Conservation (phyloP, 352 stramenopile species). For the Globisporangium carolinianum region DNA sequence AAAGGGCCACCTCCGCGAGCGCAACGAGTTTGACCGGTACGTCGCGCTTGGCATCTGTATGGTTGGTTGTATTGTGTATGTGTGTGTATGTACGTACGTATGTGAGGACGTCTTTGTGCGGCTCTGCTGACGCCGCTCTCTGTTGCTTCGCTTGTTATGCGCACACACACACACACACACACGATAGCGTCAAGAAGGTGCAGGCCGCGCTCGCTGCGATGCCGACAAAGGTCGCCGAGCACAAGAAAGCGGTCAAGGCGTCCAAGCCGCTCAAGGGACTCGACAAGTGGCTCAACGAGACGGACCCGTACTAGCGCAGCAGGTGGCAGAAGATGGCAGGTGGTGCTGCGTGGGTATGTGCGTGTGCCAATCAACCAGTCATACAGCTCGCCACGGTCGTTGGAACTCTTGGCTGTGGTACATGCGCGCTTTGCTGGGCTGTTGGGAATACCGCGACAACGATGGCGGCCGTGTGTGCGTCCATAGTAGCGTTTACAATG, state of each 20-base stretch:
- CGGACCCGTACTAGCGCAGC: slow-evolving; percentile 55
- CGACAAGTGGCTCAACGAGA: slow-evolving; percentile 86
- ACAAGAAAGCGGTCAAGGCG: slow-evolving; percentile 80
- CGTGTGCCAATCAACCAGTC: too few relatives aligned
- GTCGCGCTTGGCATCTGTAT: slow-evolving; percentile 5
- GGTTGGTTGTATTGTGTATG: neutral
- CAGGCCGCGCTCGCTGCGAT: slow-evolving; percentile 76
- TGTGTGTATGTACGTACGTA: neutral
- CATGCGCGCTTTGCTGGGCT: too few relatives aligned
- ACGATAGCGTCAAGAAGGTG: slow-evolving; percentile 73
- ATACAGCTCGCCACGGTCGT: neutral
- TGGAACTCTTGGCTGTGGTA: too few relatives aligned
- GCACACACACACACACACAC: neutral
- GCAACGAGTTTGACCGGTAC: slow-evolving; percentile 77
- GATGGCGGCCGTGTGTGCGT: too few relatives aligned
- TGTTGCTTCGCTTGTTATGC: slow-evolving; percentile 2
- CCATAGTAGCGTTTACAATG: too few relatives aligned
- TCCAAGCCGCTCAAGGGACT: slow-evolving; percentile 82
- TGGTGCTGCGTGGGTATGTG: too few relatives aligned
- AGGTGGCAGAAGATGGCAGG: too few relatives aligned
- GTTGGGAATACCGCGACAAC: too few relatives aligned
- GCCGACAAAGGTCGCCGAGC: slow-evolving; percentile 79
- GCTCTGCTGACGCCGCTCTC: neutral
- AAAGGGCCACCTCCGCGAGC: slow-evolving; percentile 76
- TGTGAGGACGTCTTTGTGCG: too few relatives aligned